phyloP scores from a whole-genome alignment of 805 yeast species.

The Clavispora carvajalis region DNA sequence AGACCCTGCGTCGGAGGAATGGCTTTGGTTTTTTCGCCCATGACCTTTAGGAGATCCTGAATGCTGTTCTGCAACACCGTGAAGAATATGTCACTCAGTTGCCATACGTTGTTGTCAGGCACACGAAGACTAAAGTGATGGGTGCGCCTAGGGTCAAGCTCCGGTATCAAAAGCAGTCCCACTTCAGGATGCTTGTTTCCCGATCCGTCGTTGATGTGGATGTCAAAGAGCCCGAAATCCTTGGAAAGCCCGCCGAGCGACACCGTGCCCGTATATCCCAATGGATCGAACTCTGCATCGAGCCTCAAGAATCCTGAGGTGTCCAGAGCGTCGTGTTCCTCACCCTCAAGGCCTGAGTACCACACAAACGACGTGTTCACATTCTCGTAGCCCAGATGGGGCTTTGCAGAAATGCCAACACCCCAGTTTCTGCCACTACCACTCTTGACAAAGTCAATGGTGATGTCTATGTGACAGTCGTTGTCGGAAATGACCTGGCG shows the following conservation, averaged over 20 bases:
- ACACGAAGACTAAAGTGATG: slow-evolving; percentile 66
- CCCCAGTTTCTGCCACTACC: slow-evolving; percentile 77
- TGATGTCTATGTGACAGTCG: slow-evolving; percentile 56
- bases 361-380: slow-evolving; percentile 63
- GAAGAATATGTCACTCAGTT: slow-evolving; percentile 68
- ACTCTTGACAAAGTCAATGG: slow-evolving; percentile 72
- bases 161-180: slow-evolving; percentile 25
- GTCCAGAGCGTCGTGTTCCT: slow-evolving; percentile 5
- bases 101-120: slow-evolving; percentile 73
- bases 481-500: slow-evolving; percentile 66
- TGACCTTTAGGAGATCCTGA: slow-evolving; percentile 33
- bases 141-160: slow-evolving; percentile 52
- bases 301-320: slow-evolving; percentile 22
- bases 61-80: slow-evolving; percentile 68
- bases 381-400: slow-evolving; percentile 45
- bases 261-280: slow-evolving; percentile 35
- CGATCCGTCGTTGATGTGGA: slow-evolving; percentile 52
- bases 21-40: slow-evolving; percentile 14
- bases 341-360: slow-evolving; percentile 66
- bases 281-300: slow-evolving; percentile 20
- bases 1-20: slow-evolving; percentile 48
- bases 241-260: slow-evolving; percentile 43
- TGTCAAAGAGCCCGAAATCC: slow-evolving; percentile 61
- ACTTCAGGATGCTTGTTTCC: slow-evolving; percentile 38
- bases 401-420: slow-evolving; percentile 59